phyloP scores from a whole-genome alignment of 2,329 filamentous ascomycete genomes.

The Geoglossum cookeanum region DNA sequence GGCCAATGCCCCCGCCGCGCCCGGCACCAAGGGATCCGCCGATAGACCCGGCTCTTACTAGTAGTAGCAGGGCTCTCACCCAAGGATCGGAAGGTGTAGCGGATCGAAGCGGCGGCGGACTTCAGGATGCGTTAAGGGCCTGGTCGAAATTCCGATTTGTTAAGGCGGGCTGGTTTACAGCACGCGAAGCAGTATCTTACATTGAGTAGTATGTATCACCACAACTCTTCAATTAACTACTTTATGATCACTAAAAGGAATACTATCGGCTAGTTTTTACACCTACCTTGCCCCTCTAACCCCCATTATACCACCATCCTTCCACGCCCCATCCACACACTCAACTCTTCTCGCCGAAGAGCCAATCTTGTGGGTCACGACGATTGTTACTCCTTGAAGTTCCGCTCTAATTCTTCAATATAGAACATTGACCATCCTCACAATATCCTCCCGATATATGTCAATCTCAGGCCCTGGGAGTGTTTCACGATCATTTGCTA shows the following conservation, averaged over 20 bases:
- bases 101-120: conserved; percentile 13
- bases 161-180: conserved; percentile 90
- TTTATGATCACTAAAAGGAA: conserved; percentile 4
- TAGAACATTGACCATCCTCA: conserved; percentile 46
- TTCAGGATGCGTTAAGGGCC: conserved; percentile 47
- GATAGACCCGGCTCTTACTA: conserved; percentile 3
- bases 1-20: not conserved
- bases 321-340: conserved; percentile 64
- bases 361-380: conserved; percentile 61
- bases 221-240: not conserved
- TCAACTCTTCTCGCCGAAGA: conserved; percentile 68
- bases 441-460: conserved; percentile 76
- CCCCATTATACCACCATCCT: conserved; percentile 82
- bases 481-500: conserved; percentile 67
- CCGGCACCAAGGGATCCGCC: not conserved
- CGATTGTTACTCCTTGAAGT: not conserved
- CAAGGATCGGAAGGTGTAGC: not conserved
- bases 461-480: conserved; percentile 62
- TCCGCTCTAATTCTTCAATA: not conserved
- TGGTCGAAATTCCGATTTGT: conserved; percentile 90
- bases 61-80: not conserved
- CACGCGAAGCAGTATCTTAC: conserved; percentile 80
- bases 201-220: conserved; percentile 56
- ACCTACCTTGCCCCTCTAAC: conserved; percentile 78
- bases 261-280: conserved; percentile 47